Evolutionary conservation across 441 rosid species (phyloP), one percentile per base, ranked within the genome.

Genomic region (Adansonia madagascariensis): DNA sequence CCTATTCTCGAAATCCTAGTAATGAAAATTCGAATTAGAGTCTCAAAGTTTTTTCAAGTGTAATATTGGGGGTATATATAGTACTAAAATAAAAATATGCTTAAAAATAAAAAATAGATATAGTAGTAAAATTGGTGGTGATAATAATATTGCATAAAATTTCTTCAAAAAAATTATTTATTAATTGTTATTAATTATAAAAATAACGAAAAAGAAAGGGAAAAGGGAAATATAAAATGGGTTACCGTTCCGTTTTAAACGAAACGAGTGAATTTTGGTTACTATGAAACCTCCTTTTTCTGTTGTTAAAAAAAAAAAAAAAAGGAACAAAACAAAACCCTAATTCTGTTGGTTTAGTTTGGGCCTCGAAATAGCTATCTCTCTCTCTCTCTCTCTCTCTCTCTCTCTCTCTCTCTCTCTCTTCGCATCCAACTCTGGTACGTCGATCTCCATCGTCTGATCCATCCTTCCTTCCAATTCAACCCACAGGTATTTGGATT

Each of bases 351-450:
- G 75, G 79, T 82, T 84, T 82, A 80, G 83, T 84, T 82, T 82
- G 72, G 75, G 79, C 87, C 87, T 85, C 90, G 83, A 85, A 82
- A 79, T 39, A 67, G 82, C 86, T 79, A 56, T 78, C 82, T 66
- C 22, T 59, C 63, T 59, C 77, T 59, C 77, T 52, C 44, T 27
- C 79, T 7, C 78, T 27, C 24, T 24, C 24, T 78, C 82, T 78
- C 82, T 66, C 20, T 59, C 63, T 59, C 79, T 52, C 44, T 27
- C 80, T 7, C 78, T 3, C 44, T 67, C 20, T 47, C 46, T 64
- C 35, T n/a, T 55, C 39, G 53, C 52, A 55, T 39, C 64, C 76
- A 55, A 39, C 41, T 53, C 67, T 57, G 3, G 50, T 68, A 73
- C 66, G 41, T 79, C 77, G 61, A 80, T 78, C 31, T 14, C 72